Conservation (phyloP, 768 basidiomycete species). For the Serendipita sp. region DNA sequence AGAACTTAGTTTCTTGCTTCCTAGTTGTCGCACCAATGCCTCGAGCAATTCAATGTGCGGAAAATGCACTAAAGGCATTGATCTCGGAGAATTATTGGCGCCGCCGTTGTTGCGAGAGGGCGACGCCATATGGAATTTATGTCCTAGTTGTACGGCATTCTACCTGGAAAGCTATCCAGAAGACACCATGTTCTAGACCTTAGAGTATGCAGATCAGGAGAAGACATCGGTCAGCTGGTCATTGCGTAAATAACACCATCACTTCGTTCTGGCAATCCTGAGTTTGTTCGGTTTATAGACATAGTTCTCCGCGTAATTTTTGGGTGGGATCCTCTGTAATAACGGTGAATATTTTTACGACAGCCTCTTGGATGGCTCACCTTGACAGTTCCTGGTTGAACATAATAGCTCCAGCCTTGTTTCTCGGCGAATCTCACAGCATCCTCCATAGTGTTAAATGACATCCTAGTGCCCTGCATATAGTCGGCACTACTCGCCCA, state of each 20-base stretch:
- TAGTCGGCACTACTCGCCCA: constrained; percentile 93
- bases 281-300: constrained; percentile 65
- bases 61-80: too few relatives aligned
- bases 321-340: constrained; percentile 61
- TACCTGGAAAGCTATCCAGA: too few relatives aligned
- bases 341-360: constrained; percentile 23
- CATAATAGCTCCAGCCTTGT: constrained; percentile 92
- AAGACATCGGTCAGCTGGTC: too few relatives aligned
- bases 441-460: constrained; percentile 75
- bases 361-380: constrained; percentile 1
- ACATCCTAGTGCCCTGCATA: constrained; percentile 76
- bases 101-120: too few relatives aligned
- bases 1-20: too few relatives aligned
- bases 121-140: too few relatives aligned
- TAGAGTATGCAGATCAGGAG: too few relatives aligned
- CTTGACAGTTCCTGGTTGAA: constrained; percentile 35
- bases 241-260: constrained; percentile 18
- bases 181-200: too few relatives aligned
- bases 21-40: too few relatives aligned
- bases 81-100: too few relatives aligned
- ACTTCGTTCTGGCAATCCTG: constrained; percentile 81
- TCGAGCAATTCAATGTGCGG: too few relatives aligned
- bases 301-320: constrained; percentile 87
- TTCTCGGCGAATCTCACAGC: constrained; percentile 93
- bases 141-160: too few relatives aligned